Evolutionary conservation across 768 basidiomycete species (phyloP), one percentile per base, ranked within the genome.

Genomic region (Arthromyces matolae): DNA sequence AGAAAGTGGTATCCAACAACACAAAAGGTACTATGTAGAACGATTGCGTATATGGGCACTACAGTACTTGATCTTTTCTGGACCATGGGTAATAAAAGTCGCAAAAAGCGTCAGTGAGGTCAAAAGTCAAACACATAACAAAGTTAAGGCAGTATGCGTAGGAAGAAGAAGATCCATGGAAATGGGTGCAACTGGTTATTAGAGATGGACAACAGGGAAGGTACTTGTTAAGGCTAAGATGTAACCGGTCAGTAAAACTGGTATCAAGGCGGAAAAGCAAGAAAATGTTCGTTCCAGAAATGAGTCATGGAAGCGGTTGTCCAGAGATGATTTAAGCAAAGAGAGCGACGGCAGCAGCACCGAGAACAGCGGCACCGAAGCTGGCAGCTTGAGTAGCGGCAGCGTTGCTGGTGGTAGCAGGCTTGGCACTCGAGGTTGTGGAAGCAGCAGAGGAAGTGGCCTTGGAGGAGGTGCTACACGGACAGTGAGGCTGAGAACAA

Each of bases 281-380:
- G 31, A 36, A 53, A 34, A 41, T 46, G 39, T 55, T 53, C 47
- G 39, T 45, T 39, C 12, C 37, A 34, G 24, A 27, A 24, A 47
- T 37, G 43, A 36, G 45, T 16, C 37, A 35, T 37, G 39, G 16
- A 39, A 51, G 24, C 35, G 6, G 32, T 20, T 18, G 39, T 49
- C 42, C 49, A 49, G 10, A 36, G 20, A 4, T 46, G 32, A 8
- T 58, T 75, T 66, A 75, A 22, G 65, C 66, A 39, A 75, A 52
- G 37, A 76, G 55, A 8, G 70, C 81, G 35, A 74, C 67, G 37
- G 70, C 52, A 33, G 71, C 75, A 40, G 76, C 70, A 27, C 69
- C 75, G 39, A 76, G 58, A 39, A 64, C 46, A 13, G 67, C 67
- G 37, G 72, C 61, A 24, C 78, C 79, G 10, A 68, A 60, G 36